phyloP scores from a whole-genome alignment of 2,329 filamentous ascomycete species.

The Claviceps fusiformis region DNA sequence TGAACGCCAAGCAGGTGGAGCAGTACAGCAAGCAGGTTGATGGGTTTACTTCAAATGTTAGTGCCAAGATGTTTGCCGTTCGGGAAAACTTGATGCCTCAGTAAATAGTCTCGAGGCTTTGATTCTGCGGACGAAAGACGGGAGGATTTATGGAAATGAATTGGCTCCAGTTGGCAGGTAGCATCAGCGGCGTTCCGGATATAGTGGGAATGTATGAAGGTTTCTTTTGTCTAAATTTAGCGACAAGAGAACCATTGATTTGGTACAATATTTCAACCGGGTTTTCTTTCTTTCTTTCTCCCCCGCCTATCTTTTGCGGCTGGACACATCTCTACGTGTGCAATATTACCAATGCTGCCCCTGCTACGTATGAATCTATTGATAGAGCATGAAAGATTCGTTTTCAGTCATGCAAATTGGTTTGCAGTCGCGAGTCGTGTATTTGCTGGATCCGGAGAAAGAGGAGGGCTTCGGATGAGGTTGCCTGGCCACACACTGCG shows the following conservation, averaged over 20 bases:
- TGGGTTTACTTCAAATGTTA: slow-evolving; percentile 83
- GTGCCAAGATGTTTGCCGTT: slow-evolving; percentile 95
- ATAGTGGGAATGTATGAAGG: slow-evolving; percentile 22
- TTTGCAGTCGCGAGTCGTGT: no score
- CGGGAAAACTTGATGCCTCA: slow-evolving; percentile 54
- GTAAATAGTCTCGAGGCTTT: slow-evolving; percentile 15
- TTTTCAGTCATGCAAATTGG: no score
- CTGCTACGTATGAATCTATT: no score
- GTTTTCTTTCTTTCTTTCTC: background rate
- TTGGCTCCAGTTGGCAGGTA: slow-evolving; percentile 21
- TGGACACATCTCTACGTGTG: background rate
- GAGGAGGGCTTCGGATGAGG: background rate
- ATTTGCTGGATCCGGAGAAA: background rate
- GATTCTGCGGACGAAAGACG: slow-evolving; percentile 6
- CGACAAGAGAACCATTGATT: slow-evolving; percentile 14
- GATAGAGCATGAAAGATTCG: no score
- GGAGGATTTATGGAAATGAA: slow-evolving; percentile 11
- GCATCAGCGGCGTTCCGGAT: slow-evolving; percentile 29
- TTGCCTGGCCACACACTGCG: background rate
- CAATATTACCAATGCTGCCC: background rate
- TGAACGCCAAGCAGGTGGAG: slow-evolving; percentile 92
- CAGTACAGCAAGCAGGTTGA: slow-evolving; percentile 97
- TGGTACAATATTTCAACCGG: slow-evolving; percentile 11
- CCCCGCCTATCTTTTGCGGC: background rate
- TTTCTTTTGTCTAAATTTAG: slow-evolving; percentile 21